Evolutionary conservation across 805 yeast species (phyloP).

Genomic region (Komagataella kurtzmanii): DNA sequence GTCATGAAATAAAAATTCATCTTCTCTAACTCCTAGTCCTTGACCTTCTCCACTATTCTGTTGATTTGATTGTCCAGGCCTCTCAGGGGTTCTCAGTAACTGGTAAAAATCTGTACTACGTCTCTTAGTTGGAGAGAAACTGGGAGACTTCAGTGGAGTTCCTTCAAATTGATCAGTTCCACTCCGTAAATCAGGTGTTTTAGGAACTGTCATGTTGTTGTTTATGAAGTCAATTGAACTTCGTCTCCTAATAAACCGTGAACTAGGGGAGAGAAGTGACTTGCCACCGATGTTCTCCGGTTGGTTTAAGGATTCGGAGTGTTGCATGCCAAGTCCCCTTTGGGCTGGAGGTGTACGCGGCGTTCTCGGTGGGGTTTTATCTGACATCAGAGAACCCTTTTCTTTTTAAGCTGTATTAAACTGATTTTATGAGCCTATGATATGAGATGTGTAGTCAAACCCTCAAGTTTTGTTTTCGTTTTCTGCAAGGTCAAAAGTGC

Average conservation of each 20-base stretch:
- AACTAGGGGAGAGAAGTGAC: not conserved
- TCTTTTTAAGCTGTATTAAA: not conserved
- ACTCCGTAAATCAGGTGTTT: constrained; percentile 15
- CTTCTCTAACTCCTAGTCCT: constrained; percentile 9
- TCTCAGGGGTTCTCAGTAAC: constrained; percentile 20
- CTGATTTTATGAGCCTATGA: not conserved
- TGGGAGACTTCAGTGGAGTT: constrained; percentile 20
- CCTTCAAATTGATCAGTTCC: constrained; percentile 13
- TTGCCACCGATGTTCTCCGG: not conserved
- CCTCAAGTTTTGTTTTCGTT: not conserved
- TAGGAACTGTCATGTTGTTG: constrained; percentile 7
- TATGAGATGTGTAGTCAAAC: not conserved
- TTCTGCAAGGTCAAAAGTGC: not conserved
- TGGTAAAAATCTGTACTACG: constrained; percentile 20
- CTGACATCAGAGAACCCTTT: not conserved
- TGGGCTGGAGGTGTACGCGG: not conserved
- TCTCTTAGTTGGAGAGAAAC: constrained; percentile 15
- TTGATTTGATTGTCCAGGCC: constrained; percentile 4
- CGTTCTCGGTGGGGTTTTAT: not conserved
- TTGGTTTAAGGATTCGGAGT: not conserved
- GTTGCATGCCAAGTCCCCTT: not conserved
- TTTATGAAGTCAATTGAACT: not conserved
- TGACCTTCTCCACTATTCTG: constrained; percentile 4
- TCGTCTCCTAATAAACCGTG: not conserved
- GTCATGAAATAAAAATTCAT: constrained; percentile 17